phyloP scores from a whole-genome alignment of 176 grass and related monocot genomes.

The Hyparrhenia diplandra region DNA sequence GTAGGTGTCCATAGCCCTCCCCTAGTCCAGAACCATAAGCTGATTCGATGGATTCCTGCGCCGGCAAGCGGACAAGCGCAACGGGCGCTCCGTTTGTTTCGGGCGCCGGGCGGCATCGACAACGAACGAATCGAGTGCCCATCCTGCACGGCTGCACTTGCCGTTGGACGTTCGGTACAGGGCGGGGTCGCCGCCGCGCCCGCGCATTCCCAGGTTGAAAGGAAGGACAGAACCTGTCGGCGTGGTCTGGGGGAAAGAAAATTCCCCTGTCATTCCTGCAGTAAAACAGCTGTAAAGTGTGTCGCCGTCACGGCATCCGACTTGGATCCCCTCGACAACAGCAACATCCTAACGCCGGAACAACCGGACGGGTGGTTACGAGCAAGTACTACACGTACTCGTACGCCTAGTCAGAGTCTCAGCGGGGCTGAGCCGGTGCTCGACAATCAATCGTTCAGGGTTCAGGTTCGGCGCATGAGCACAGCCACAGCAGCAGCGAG shows the following conservation, averaged over 20 bases:
- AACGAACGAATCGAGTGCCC: background rate
- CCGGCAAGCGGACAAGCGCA: constrained; percentile 19
- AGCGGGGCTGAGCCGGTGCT: background rate
- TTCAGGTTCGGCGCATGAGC: background rate
- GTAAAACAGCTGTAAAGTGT: constrained; percentile 30
- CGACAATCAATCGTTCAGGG: background rate
- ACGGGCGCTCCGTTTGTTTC: background rate
- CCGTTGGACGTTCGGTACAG: background rate
- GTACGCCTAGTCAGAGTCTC: background rate
- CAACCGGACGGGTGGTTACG: too few relatives aligned
- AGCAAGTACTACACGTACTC: too few relatives aligned
- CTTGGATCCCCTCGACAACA: constrained; percentile 7
- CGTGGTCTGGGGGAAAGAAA: background rate
- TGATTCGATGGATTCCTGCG: constrained; percentile 6
- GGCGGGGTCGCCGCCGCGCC: background rate
- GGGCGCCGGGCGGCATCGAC: background rate
- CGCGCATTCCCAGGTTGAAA: background rate
- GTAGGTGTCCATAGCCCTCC: background rate
- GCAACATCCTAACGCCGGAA: background rate
- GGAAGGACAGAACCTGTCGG: background rate
- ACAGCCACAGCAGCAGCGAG: background rate
- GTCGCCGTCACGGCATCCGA: background rate
- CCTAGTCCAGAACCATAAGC: background rate
- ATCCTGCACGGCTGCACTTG: too few relatives aligned
- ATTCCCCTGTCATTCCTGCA: background rate